Conservation (phyloP, 2,329 filamentous ascomycete species). For the Beauveria varroae region DNA sequence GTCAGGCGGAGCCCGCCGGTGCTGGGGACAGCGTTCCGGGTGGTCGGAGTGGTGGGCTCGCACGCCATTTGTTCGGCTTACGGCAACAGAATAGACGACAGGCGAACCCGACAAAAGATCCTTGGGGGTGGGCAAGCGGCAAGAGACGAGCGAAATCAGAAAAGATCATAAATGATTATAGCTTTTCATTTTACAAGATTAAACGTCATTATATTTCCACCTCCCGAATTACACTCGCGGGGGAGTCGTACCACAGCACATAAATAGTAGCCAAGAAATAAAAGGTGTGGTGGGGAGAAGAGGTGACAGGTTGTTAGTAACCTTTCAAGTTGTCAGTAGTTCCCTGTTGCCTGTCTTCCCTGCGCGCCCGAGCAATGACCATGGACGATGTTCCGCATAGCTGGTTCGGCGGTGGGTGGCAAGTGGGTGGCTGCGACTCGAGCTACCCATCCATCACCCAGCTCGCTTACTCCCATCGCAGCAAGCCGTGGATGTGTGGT, state of each 20-base stretch:
- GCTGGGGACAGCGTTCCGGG: background rate
- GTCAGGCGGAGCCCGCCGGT: background rate
- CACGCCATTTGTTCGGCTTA: slow-evolving; percentile 1
- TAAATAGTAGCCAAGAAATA: background rate
- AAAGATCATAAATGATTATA: no score
- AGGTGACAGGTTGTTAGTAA: background rate
- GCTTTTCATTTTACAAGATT: background rate
- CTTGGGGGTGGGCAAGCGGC: background rate
- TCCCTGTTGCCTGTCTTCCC: no score
- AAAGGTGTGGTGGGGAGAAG: background rate
- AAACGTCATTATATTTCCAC: background rate
- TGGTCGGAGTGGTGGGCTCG: slow-evolving; percentile 1
- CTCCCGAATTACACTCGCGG: background rate
- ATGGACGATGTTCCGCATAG: slow-evolving; percentile 6
- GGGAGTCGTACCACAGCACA: background rate
- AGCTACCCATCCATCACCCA: background rate
- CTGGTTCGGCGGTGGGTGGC: background rate
- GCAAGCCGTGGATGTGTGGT: background rate
- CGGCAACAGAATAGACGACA: background rate
- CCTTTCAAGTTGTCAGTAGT: no score
- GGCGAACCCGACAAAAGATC: background rate
- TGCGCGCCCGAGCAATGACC: background rate
- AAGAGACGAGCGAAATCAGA: background rate
- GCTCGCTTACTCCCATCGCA: background rate
- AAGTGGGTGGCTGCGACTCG: no score